A percentile compares a stretch with the other conserved stretches of the same genome.
Conservation (phyloP, 2,329 filamentous ascomycete genomes). For the Trematosphaeria pertusa region DNA sequence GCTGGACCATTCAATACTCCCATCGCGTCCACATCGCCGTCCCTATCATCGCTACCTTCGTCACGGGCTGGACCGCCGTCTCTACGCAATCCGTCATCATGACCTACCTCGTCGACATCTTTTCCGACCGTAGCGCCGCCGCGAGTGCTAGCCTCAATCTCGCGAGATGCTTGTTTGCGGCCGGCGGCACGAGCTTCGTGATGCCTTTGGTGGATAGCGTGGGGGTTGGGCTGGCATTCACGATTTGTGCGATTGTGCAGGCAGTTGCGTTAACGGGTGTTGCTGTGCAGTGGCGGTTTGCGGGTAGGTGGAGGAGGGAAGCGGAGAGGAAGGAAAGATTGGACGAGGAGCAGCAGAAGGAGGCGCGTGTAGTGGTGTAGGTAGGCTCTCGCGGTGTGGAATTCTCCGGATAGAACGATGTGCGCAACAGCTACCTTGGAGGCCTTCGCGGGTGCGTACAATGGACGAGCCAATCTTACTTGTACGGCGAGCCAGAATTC, state of each 20-base stretch:
- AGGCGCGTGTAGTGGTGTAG: too few relatives aligned
- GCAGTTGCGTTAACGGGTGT: slow-evolving; percentile 2
- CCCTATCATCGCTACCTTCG: slow-evolving; percentile 31
- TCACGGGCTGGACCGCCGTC: slow-evolving; percentile 60
- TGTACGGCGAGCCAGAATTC: too few relatives aligned
- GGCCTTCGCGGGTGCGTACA: too few relatives aligned
- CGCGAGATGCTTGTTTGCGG: slow-evolving; percentile 60
- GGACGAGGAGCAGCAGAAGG: too few relatives aligned
- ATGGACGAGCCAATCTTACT: too few relatives aligned
- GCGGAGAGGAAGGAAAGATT: too few relatives aligned
- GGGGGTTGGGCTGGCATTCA: slow-evolving; percentile 56
- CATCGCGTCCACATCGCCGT: neutral
- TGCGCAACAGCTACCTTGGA: too few relatives aligned
- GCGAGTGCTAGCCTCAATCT: slow-evolving; percentile 63
- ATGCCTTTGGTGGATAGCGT: slow-evolving; percentile 58
- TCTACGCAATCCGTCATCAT: slow-evolving; percentile 58
- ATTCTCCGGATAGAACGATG: too few relatives aligned
- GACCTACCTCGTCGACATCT: slow-evolving; percentile 64
- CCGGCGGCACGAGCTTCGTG: slow-evolving; percentile 59
- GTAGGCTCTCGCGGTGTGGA: too few relatives aligned
- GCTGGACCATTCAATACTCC: neutral
- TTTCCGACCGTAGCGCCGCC: slow-evolving; percentile 57
- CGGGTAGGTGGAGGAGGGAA: slow-evolving; percentile 3
- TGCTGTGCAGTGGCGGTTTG: slow-evolving; percentile 5
- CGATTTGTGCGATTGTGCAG: slow-evolving; percentile 4